These are phyloP conservation scores for Rhodocollybia butyracea DNA, from an alignment of 768 basidiomycete species.

Conservation along the genomic window DNA sequence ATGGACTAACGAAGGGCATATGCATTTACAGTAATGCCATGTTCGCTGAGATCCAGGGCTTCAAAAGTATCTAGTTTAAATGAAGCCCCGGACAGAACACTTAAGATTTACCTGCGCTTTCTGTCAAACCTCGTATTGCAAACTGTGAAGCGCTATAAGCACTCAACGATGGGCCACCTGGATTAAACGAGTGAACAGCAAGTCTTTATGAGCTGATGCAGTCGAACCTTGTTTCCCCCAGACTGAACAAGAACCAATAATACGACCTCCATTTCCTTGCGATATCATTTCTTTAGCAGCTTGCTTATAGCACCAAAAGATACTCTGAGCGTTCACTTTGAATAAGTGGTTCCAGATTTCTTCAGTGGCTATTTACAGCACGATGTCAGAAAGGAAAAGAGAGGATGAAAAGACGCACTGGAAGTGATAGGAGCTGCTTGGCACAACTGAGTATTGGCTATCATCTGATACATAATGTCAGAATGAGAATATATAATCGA, in stretches of 20 bases:
- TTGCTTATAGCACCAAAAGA: constrained; percentile 19
- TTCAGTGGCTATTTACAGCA: not conserved
- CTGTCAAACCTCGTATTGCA: constrained; percentile 33
- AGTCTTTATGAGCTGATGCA: no score
- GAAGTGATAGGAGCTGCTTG: not conserved
- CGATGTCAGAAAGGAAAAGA: not conserved
- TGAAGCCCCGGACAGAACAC: not conserved
- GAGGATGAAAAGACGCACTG: not conserved
- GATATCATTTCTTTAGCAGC: constrained; percentile 24
- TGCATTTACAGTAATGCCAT: constrained; percentile 15
- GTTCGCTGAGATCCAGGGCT: constrained; percentile 12
- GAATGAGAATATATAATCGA: not conserved
- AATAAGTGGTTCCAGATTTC: constrained; percentile 13
- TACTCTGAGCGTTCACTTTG: constrained; percentile 17
- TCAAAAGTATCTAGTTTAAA: not conserved
- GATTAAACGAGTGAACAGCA: no score
- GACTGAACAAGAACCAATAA: constrained; percentile 25
- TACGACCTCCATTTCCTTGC: constrained; percentile 25
- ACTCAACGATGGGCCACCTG: constrained; percentile 3
- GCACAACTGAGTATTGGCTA: constrained; percentile 19
- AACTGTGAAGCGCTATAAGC: constrained; percentile 33
- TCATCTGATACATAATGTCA: constrained; percentile 5
- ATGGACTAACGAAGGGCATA: constrained; percentile 10
- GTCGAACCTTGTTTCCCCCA: constrained; percentile 22
- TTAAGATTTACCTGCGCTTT: constrained; percentile 15